phyloP scores from a whole-genome alignment of 345 rosid species.

The Gossypium longicalyx region DNA sequence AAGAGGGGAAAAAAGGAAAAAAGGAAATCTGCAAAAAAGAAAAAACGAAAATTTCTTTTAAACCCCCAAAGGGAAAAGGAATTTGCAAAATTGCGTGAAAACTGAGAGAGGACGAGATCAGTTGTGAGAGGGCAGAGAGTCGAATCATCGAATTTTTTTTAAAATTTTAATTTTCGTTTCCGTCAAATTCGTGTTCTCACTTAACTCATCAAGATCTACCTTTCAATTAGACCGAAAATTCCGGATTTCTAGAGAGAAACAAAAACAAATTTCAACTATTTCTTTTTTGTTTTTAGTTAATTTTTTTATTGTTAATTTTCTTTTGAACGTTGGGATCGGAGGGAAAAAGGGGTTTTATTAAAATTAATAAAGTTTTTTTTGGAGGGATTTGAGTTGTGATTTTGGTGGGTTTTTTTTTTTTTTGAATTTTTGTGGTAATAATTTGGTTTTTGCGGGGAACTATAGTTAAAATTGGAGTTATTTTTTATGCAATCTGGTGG shows the following conservation, averaged over 20 bases:
- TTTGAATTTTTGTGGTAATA: slow-evolving; percentile 4
- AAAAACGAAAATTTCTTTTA: background rate
- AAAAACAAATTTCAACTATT: slow-evolving; percentile 21
- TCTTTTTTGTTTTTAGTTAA: slow-evolving; percentile 5
- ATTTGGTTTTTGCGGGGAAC: slow-evolving; percentile 23
- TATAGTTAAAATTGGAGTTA: slow-evolving; percentile 24
- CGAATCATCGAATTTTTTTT: slow-evolving; percentile 21
- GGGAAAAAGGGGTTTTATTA: slow-evolving; percentile 32
- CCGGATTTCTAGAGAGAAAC: slow-evolving; percentile 33
- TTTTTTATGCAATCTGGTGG: slow-evolving; percentile 70
- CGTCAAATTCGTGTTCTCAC: slow-evolving; percentile 34
- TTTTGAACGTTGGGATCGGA: slow-evolving; percentile 65
- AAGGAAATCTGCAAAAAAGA: background rate
- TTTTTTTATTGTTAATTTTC: slow-evolving; percentile 7
- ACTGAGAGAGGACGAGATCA: slow-evolving; percentile 15
- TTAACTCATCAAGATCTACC: slow-evolving; percentile 37
- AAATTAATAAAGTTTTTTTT: slow-evolving; percentile 19
- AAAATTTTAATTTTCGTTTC: background rate
- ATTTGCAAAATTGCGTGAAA: slow-evolving; percentile 34
- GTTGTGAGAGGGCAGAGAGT: slow-evolving; percentile 32
- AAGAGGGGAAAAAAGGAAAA: background rate
- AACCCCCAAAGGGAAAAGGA: slow-evolving; percentile 22
- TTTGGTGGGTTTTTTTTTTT: background rate
- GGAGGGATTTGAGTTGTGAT: slow-evolving; percentile 43
- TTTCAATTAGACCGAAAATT: slow-evolving; percentile 40